Percentiles rank a stretch among this genome's conserved stretches.
Evolutionary conservation across 1,139 yeast genomes (phyloP).

Genomic region (Yamadazyma sp.): DNA sequence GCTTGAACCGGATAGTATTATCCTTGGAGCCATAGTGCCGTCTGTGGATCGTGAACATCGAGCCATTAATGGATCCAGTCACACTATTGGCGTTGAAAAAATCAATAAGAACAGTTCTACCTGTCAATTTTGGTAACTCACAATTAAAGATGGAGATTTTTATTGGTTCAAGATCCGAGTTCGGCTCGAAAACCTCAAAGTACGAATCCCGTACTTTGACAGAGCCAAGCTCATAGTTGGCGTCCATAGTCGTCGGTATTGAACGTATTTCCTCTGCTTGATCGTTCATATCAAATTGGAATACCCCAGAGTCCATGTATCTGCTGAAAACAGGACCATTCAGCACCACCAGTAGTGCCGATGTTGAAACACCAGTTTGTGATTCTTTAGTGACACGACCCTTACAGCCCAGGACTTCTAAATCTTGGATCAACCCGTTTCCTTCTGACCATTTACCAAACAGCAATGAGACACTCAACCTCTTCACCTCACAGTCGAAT

Average conservation of each 20-base stretch:
- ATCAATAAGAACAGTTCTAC: conserved; percentile 60
- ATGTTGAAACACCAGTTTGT: neutral
- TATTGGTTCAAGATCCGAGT: conserved; percentile 28
- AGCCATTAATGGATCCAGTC: conserved; percentile 71
- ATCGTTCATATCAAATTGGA: conserved; percentile 34
- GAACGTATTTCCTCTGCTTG: conserved; percentile 18
- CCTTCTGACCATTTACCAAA: conserved; percentile 72
- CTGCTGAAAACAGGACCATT: conserved; percentile 13
- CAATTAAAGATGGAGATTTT: conserved; percentile 62
- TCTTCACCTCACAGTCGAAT: conserved; percentile 48
- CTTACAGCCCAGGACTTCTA: conserved; percentile 61
- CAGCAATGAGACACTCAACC: conserved; percentile 58
- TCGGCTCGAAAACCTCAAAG: conserved; percentile 39
- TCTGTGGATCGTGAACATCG: conserved; percentile 73
- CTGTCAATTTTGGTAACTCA: conserved; percentile 60
- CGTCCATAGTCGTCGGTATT: conserved; percentile 24
- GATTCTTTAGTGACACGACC: conserved; percentile 43
- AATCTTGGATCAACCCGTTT: conserved; percentile 61
- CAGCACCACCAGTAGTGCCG: neutral
- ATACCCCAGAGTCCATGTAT: conserved; percentile 29
- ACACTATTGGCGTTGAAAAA: conserved; percentile 68
- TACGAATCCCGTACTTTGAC: conserved; percentile 58
- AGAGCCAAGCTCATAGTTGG: conserved; percentile 49
- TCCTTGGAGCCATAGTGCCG: conserved; percentile 27
- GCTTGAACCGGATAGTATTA: conserved; percentile 56